phyloP scores from a whole-genome alignment of 768 basidiomycete genomes.

The Leccinum ochraceum region DNA sequence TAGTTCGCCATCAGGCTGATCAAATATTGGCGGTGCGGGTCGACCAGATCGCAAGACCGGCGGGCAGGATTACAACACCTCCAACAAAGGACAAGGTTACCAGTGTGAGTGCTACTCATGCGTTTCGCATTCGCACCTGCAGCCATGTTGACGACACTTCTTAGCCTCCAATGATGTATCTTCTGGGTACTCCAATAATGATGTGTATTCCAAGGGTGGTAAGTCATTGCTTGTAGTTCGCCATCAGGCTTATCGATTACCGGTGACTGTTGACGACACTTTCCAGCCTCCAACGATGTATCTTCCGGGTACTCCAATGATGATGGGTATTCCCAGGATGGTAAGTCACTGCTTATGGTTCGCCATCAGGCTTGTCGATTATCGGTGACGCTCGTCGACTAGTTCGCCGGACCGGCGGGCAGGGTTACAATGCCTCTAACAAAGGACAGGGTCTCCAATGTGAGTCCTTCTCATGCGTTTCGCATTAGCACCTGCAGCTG shows the following conservation, averaged over 20 bases:
- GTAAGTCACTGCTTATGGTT: constrained; percentile 2
- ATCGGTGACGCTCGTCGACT: constrained; percentile 10
- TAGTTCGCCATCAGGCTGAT: background rate
- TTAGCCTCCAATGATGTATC: background rate
- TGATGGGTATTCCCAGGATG: background rate
- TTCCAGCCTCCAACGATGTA: too few relatives aligned
- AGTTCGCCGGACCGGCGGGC: constrained; percentile 63
- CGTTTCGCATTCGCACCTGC: background rate
- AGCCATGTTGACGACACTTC: background rate
- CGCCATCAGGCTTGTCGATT: constrained; percentile 8
- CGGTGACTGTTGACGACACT: background rate
- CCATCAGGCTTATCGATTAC: constrained; percentile 9
- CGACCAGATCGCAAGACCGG: constrained; percentile 15
- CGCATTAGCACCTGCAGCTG: background rate
- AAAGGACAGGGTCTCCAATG: constrained; percentile 34
- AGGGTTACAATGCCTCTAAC: constrained; percentile 60
- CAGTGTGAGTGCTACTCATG: too few relatives aligned
- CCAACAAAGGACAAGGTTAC: constrained; percentile 18
- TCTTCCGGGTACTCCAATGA: background rate
- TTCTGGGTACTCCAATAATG: background rate
- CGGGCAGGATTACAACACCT: background rate
- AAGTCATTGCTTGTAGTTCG: background rate
- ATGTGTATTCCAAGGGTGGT: background rate
- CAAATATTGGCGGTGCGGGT: background rate
- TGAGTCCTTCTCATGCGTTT: background rate